Evolutionary conservation across 331 rosid species (phyloP).

Genomic region (Phaseolus coccineus): DNA sequence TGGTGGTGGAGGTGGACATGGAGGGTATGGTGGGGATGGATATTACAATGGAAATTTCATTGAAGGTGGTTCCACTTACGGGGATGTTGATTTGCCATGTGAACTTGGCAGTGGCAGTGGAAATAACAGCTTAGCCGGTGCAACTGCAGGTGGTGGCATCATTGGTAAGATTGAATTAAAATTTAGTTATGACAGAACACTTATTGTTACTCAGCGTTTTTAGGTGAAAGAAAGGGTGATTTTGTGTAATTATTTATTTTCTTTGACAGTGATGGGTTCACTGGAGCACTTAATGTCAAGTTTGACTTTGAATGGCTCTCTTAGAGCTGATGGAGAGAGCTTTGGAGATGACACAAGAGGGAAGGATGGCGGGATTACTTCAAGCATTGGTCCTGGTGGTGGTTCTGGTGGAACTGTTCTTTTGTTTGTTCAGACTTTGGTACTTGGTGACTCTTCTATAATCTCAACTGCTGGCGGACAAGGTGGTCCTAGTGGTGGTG

Average conservation of each 20-base stretch:
- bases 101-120: conserved; percentile 99
- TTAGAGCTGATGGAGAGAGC: conserved; percentile 90
- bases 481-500: conserved; percentile 76
- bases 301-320: conserved; percentile 76
- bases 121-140: conserved; percentile 65
- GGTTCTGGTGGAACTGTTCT: conserved; percentile 98
- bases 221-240: conserved; percentile 10
- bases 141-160: conserved; percentile 96
- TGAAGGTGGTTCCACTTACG: conserved; percentile 84
- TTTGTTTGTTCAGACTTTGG: conserved; percentile 72
- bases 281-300: conserved; percentile 82
- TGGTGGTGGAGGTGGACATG: conserved; percentile 97
- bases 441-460: conserved; percentile 68
- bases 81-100: conserved; percentile 84
- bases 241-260: conserved; percentile 39
- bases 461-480: conserved; percentile 87
- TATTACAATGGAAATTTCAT: conserved; percentile 67
- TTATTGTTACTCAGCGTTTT: conserved; percentile 15
- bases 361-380: conserved; percentile 51
- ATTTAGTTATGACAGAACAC: conserved; percentile 27
- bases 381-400: conserved; percentile 91
- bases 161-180: conserved; percentile 68
- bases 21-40: conserved; percentile 93
- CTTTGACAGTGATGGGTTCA: conserved; percentile 85
- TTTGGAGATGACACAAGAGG: conserved; percentile 63